phyloP scores from a whole-genome alignment of 768 basidiomycete genomes.

The Kwoniella europaea region DNA sequence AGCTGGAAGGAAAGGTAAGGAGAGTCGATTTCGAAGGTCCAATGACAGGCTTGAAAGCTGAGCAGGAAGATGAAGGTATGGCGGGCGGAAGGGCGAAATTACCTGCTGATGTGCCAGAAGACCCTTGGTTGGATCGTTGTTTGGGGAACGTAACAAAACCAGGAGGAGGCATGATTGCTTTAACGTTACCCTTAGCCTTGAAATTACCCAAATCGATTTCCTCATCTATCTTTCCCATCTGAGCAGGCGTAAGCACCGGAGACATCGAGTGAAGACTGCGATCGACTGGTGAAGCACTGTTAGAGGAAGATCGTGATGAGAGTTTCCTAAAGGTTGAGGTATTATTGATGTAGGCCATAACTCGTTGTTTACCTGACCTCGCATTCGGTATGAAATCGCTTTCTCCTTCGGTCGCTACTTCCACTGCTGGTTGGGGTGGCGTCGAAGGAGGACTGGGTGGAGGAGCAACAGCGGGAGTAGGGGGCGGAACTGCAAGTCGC shows the following conservation, averaged over 20 bases:
- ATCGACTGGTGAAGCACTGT: not conserved
- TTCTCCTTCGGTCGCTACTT: not conserved
- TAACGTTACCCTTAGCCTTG: not conserved
- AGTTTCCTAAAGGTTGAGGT: not conserved
- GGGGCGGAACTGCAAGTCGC: not conserved
- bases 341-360: not conserved
- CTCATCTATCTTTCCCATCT: not conserved
- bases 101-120: not conserved
- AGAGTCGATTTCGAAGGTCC: not conserved
- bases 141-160: not conserved
- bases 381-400: not conserved
- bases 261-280: not conserved
- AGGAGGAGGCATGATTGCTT: not conserved
- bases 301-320: not conserved
- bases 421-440: not conserved
- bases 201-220: not conserved
- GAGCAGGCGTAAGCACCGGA: not conserved
- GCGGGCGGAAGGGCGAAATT: not conserved
- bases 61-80: not conserved
- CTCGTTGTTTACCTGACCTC: not conserved
- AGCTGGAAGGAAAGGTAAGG: not conserved
- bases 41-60: not conserved
- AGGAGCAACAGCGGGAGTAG: not conserved
- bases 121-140: not conserved
- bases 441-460: not conserved